Base-by-base conservation (phyloP, 805 yeast genomes). In the Candida mattraensis region DNA sequence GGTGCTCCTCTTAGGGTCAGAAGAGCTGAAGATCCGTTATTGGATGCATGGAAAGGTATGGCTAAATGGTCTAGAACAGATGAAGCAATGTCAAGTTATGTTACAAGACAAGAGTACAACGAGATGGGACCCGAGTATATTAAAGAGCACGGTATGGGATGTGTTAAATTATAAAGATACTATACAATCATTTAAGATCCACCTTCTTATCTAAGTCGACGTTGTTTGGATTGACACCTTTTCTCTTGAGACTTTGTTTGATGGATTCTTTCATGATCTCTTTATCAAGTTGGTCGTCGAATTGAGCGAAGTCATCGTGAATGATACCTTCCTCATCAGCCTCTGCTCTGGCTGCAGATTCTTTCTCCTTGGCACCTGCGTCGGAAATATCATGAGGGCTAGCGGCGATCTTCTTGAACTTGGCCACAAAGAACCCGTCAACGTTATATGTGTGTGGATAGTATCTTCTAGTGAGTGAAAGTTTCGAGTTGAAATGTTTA, bases 381-480 rank as follows among this genome's bases (percentile, higher is more conserved):
- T 83, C 85, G 39, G 88, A 77, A 36, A 78, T 78, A 63, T 86
- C 95, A 53, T 83, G 85, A 30, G 89, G 83, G 47, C 94, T 81
- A 42, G 96, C 70, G 0, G 89, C 95, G 45, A 76, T 79, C 74
- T 93, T 93, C 68, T 86, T 79, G 72, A 93, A 87, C 63, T 91
- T 93, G 37, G 99, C 99, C 41, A 93, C 99, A 63, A 69, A 93
- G 75, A 93, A 93, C 16, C 99, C 99, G 65, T 93, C 99, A 37
- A 93, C 99, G 62, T 93, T 93, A 61, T 93, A 93, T 18, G 96
- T 89, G 66, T 93, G 99, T 37, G 99, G 99, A 61, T 93, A 93
- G 65, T 91, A 93, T 63, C 99, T 80, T 70, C 96, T 80, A 3
- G 98, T 89, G 51, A 91, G 67, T 32, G 78, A 76, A 37, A 93